Evolutionary conservation across 176 grass and related monocot genomes (phyloP).

Genomic region (Triticum timopheevii): DNA sequence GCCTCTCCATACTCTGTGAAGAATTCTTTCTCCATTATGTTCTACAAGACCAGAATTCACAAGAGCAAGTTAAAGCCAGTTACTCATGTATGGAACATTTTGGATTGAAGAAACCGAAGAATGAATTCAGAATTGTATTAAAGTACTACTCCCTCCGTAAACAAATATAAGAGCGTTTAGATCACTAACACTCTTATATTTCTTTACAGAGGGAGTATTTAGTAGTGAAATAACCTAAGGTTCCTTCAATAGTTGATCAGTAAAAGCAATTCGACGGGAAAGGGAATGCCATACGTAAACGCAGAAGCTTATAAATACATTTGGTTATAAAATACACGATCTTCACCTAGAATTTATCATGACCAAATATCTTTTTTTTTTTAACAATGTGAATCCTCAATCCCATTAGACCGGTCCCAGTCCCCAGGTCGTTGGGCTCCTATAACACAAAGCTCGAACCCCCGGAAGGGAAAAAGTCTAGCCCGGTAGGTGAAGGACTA

Average conservation of each 20-base stretch:
- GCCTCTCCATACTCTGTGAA: slow-evolving; percentile 93
- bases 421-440: not conserved
- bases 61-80: slow-evolving; percentile 21
- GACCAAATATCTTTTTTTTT: not conserved
- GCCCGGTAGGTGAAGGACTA: not conserved
- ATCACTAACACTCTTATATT: too few species aligned
- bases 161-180: too few species aligned
- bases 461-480: not conserved
- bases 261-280: not conserved
- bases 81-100: not conserved
- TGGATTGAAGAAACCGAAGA: not conserved
- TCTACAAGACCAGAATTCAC: slow-evolving; percentile 39
- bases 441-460: not conserved
- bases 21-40: slow-evolving; percentile 66
- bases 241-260: not conserved
- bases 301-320: slow-evolving; percentile 1
- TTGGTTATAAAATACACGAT: not conserved
- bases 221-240: too few species aligned
- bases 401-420: not conserved
- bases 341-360: not conserved
- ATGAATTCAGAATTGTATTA: not conserved
- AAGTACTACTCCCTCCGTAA: not conserved
- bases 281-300: not conserved
- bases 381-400: not conserved
- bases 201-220: too few species aligned